Evolutionary conservation across 495 filamentous ascomycete species (phyloP).

Genomic region (Pseudomonodictys pantanalensis): DNA sequence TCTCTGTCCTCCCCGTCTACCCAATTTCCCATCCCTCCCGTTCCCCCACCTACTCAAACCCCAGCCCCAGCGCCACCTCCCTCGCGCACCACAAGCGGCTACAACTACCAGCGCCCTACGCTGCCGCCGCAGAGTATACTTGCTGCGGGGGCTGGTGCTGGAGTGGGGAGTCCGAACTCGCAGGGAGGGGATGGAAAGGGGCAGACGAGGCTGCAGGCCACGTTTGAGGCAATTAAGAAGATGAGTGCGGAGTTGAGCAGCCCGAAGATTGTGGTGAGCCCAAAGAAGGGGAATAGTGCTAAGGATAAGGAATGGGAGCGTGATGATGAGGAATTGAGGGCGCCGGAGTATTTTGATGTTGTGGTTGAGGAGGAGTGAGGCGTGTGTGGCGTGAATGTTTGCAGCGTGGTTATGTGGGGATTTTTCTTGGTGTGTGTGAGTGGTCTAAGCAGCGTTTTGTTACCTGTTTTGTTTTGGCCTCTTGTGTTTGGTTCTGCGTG

Average conservation of each 20-base stretch:
- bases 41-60: not conserved
- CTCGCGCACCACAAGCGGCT: not conserved
- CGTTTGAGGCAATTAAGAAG: constrained; percentile 23
- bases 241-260: constrained; percentile 17
- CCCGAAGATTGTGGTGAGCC: constrained; percentile 5
- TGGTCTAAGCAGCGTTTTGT: too few species aligned
- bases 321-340: not conserved
- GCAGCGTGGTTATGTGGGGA: not conserved
- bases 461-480: too few species aligned
- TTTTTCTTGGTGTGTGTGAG: not conserved
- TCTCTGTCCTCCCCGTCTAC: not conserved
- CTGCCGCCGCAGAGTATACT: not conserved
- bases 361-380: constrained; percentile 8
- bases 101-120: too few species aligned
- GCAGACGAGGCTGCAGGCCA: constrained; percentile 13
- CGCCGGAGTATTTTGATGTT: constrained; percentile 20
- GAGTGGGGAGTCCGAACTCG: not conserved
- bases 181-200: not conserved
- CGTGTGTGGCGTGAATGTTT: not conserved
- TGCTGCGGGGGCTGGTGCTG: not conserved
- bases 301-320: not conserved
- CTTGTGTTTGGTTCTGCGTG: too few species aligned
- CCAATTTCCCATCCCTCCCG: not conserved
- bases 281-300: not conserved
- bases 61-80: not conserved